Evolutionary conservation across 2,329 filamentous ascomycete species (phyloP).

Genomic region (Kalmusia sp.): DNA sequence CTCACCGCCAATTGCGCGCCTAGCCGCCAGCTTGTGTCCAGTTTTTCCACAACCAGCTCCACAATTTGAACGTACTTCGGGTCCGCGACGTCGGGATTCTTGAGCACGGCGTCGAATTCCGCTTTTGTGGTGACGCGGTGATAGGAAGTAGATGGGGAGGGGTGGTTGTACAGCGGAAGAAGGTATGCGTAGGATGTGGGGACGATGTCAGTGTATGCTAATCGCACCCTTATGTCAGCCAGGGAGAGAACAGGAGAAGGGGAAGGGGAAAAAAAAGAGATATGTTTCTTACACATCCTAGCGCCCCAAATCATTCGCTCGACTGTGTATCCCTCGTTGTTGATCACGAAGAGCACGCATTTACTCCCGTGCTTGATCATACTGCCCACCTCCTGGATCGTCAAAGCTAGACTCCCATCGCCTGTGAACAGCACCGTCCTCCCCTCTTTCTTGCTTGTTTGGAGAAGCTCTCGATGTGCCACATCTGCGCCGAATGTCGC

Average conservation of each 20-base stretch:
- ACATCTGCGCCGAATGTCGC: slow-evolving; percentile 51
- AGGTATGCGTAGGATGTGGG: slow-evolving; percentile 49
- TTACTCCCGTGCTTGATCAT: slow-evolving; percentile 58
- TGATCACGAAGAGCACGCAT: slow-evolving; percentile 52
- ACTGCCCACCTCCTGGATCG: slow-evolving; percentile 69
- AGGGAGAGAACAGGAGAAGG: no score
- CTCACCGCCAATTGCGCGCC: slow-evolving; percentile 43
- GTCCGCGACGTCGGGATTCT: slow-evolving; percentile 33
- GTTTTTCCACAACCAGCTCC: slow-evolving; percentile 50
- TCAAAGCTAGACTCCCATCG: slow-evolving; percentile 71
- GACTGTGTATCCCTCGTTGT: slow-evolving; percentile 57
- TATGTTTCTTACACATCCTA: slow-evolving; percentile 36
- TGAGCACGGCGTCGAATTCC: slow-evolving; percentile 47
- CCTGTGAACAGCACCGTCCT: slow-evolving; percentile 66
- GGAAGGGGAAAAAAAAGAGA: not conserved
- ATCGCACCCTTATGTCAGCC: no score
- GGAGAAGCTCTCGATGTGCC: slow-evolving; percentile 58
- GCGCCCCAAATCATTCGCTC: slow-evolving; percentile 57
- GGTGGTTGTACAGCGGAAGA: slow-evolving; percentile 50
- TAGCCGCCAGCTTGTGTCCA: slow-evolving; percentile 50
- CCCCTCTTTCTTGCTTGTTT: slow-evolving; percentile 10
- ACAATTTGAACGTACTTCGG: slow-evolving; percentile 48
- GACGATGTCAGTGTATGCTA: slow-evolving; percentile 50
- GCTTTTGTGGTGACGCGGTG: slow-evolving; percentile 46
- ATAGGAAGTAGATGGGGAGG: slow-evolving; percentile 38